Conservation (phyloP, 768 basidiomycete genomes). For the Hemileccinum rubropunctum region DNA sequence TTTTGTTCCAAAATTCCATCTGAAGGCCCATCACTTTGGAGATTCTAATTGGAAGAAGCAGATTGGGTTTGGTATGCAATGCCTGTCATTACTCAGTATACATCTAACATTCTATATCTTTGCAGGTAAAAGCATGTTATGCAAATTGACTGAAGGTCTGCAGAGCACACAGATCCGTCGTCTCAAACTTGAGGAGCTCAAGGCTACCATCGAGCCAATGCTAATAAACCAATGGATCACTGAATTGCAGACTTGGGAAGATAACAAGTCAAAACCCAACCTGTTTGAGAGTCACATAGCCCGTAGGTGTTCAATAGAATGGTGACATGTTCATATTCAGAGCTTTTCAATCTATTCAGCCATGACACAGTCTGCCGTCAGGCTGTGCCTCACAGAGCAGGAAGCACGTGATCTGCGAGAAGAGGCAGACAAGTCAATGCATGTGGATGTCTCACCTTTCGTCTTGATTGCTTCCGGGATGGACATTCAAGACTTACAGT, state of each 20-base stretch:
- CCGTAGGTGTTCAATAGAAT: not conserved
- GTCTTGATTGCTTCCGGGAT: no score
- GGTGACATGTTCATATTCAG: no score
- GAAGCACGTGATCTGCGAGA: no score
- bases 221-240: not conserved
- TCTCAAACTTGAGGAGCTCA: not conserved
- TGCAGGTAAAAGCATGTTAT: not conserved
- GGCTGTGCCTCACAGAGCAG: no score
- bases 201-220: not conserved
- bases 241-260: not conserved
- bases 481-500: conserved; percentile 1
- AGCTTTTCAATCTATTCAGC: no score
- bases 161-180: not conserved
- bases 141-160: not conserved
- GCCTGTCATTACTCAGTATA: no score
- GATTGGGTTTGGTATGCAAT: not conserved
- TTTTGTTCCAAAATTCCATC: not conserved
- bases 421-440: no score
- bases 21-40: not conserved
- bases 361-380: not conserved
- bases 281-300: not conserved
- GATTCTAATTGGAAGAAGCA: conserved; percentile 3
- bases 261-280: not conserved
- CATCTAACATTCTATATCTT: no score
- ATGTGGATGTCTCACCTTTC: no score